Evolutionary conservation across 257 asterid species (phyloP).

Genomic region (Ehretia macrophylla): DNA sequence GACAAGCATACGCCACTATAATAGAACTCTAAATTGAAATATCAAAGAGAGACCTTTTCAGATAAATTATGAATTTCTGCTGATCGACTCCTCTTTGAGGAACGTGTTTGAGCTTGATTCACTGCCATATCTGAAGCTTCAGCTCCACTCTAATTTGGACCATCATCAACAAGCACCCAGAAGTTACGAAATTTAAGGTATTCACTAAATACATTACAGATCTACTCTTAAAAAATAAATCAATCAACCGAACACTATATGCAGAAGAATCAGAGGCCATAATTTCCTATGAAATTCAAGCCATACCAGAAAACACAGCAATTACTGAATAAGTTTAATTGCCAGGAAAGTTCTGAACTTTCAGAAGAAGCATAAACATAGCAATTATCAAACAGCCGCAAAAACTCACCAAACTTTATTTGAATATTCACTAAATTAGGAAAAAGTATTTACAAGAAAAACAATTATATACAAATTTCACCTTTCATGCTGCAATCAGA

Average conservation of each 20-base stretch:
- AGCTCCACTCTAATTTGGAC: conserved; percentile 40
- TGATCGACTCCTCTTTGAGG: conserved; percentile 89
- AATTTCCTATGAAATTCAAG: too few relatives aligned
- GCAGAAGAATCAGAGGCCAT: too few relatives aligned
- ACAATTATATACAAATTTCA: too few relatives aligned
- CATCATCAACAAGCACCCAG: conserved; percentile 4
- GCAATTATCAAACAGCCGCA: neutral
- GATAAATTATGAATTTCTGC: conserved; percentile 93
- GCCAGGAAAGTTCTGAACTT: too few relatives aligned
- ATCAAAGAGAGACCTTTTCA: conserved; percentile 64
- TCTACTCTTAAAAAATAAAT: neutral
- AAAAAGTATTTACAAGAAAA: too few relatives aligned
- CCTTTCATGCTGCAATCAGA: too few relatives aligned
- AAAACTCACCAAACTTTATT: neutral
- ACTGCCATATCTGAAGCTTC: conserved; percentile 44
- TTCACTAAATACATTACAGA: neutral
- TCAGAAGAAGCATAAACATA: too few relatives aligned
- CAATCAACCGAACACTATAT: too few relatives aligned
- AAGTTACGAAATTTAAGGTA: neutral
- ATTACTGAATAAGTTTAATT: too few relatives aligned
- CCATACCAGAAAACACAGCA: too few relatives aligned
- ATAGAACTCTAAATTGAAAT: conserved; percentile 9
- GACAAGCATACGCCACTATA: conserved; percentile 5
- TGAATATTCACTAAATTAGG: neutral
- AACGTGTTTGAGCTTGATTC: conserved; percentile 45